Percentiles rank a stretch among this genome's conserved stretches.
phyloP scores from a whole-genome alignment of 1,139 yeast genomes.

The Pichia sp. region DNA sequence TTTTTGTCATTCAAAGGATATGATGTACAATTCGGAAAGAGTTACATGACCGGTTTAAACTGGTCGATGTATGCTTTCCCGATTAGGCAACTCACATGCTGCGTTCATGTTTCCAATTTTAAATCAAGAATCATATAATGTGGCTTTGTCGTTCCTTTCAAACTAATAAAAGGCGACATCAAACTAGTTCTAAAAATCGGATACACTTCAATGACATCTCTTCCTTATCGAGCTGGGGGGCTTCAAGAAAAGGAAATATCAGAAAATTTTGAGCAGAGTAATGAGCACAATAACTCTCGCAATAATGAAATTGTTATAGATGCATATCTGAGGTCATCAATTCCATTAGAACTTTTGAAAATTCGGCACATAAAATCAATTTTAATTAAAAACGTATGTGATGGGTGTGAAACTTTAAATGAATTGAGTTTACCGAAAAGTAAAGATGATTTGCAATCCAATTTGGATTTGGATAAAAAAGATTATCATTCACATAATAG shows the following conservation, averaged over 20 bases:
- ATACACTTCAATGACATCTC: constrained; percentile 18
- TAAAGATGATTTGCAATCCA: neutral
- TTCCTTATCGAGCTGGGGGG: constrained; percentile 14
- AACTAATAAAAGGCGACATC: no score
- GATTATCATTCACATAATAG: no score
- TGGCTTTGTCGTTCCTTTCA: no score
- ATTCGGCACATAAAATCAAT: constrained; percentile 19
- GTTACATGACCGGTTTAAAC: no score
- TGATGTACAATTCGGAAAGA: no score
- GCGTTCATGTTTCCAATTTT: neutral
- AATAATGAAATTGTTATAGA: neutral
- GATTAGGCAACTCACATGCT: neutral
- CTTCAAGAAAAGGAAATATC: neutral
- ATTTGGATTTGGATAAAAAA: no score
- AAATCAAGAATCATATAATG: no score
- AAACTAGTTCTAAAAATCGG: no score
- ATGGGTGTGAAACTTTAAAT: neutral
- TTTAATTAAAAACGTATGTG: constrained; percentile 8
- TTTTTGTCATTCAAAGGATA: no score
- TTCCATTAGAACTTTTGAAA: constrained; percentile 5
- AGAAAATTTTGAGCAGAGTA: neutral
- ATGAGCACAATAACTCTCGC: no score
- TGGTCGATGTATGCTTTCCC: neutral
- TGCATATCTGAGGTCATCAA: neutral
- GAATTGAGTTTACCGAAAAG: neutral